Evolutionary conservation across 2,329 filamentous ascomycete species (phyloP).

Genomic region (Botrytis fragariae): DNA sequence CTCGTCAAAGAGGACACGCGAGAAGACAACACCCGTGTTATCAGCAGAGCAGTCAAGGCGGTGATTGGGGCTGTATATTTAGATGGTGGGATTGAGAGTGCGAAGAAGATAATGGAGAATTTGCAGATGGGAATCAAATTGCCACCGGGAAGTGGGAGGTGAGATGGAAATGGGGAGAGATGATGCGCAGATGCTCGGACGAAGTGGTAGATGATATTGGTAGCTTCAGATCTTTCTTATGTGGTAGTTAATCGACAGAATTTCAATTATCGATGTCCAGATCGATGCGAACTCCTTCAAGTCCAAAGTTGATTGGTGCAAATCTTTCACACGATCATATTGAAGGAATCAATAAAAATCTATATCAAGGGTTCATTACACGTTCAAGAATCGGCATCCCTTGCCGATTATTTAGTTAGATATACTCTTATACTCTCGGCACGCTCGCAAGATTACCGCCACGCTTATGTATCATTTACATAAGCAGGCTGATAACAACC

Average conservation of each 20-base stretch:
- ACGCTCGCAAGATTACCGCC: background rate
- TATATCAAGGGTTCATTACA: background rate
- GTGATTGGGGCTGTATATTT: slow-evolving; percentile 31
- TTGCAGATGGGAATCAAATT: slow-evolving; percentile 17
- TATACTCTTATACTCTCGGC: background rate
- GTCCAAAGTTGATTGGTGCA: background rate
- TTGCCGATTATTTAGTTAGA: background rate
- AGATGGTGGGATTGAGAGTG: slow-evolving; percentile 29
- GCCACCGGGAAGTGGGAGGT: background rate
- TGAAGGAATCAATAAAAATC: background rate
- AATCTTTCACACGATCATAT: background rate
- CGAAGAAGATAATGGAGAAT: slow-evolving; percentile 24
- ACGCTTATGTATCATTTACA: background rate
- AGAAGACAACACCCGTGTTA: slow-evolving; percentile 21
- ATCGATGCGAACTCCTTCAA: background rate
- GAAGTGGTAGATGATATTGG: background rate
- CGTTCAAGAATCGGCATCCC: background rate
- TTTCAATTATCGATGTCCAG: background rate
- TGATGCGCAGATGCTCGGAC: background rate
- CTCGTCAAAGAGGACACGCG: slow-evolving; percentile 26
- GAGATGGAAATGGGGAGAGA: background rate
- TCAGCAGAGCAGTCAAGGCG: slow-evolving; percentile 28
- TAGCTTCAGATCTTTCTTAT: background rate
- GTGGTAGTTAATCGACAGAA: background rate
- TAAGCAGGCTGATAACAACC: background rate